phyloP scores from a whole-genome alignment of 495 filamentous ascomycete genomes.

The Neurospora discreta region DNA sequence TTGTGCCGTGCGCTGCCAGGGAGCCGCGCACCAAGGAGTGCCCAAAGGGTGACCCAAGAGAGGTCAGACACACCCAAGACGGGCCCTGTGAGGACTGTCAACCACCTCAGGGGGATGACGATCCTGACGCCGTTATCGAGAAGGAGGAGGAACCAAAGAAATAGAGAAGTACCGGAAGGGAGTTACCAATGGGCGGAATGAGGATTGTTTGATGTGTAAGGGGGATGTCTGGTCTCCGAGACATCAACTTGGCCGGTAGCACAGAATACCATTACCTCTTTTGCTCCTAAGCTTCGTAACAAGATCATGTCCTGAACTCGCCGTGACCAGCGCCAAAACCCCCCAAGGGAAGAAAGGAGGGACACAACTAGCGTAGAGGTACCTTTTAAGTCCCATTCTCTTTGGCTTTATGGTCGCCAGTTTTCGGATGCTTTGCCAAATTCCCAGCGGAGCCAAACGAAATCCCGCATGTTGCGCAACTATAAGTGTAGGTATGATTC shows the following conservation, averaged over 20 bases:
- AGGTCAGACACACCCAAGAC: neutral
- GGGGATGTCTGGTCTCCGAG: neutral
- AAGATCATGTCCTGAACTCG: no score
- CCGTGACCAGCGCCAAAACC: no score
- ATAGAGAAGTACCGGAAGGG: neutral
- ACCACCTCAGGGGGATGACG: fast-evolving
- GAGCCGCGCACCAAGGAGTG: neutral
- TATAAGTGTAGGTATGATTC: no score
- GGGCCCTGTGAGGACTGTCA: neutral
- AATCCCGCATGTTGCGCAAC: no score
- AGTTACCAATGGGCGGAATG: neutral
- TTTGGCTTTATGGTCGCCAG: no score
- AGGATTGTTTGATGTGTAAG: neutral
- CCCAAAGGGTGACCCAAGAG: neutral
- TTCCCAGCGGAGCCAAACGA: no score
- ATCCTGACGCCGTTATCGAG: neutral
- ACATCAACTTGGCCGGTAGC: neutral
- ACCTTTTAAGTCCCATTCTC: no score
- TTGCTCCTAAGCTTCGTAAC: no score
- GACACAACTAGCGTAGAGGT: no score
- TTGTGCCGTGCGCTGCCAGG: neutral
- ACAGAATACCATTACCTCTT: neutral
- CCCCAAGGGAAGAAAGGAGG: no score
- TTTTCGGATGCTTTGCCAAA: no score
- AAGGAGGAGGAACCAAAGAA: neutral